phyloP scores from a whole-genome alignment of 306 rosid species.

The Lotus japonicus region DNA sequence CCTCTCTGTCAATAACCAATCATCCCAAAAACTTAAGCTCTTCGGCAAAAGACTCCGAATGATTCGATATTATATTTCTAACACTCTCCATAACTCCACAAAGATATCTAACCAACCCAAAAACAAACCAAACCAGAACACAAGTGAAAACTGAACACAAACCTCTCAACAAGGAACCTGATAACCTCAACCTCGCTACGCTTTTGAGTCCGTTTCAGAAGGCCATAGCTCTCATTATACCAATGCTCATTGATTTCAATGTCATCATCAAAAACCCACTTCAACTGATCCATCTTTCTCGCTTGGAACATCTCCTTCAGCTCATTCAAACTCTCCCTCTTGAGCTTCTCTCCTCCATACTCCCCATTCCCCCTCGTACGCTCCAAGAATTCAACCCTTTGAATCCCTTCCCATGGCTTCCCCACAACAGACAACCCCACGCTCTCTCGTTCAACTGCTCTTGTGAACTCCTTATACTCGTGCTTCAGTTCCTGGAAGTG shows the following conservation, averaged over 20 bases:
- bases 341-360: conserved; percentile 41
- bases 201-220: conserved; percentile 32
- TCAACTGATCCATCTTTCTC: conserved; percentile 52
- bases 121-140: background rate
- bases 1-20: no score
- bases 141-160: conserved; percentile 21
- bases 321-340: conserved; percentile 58
- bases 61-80: no score
- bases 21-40: no score
- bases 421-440: conserved; percentile 35
- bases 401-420: conserved; percentile 71
- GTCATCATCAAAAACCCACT: conserved; percentile 74
- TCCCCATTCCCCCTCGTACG: conserved; percentile 22
- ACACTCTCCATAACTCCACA: no score
- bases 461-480: conserved; percentile 53
- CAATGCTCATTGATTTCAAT: conserved; percentile 46
- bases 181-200: conserved; percentile 63
- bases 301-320: conserved; percentile 60
- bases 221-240: conserved; percentile 26
- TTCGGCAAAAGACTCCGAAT: no score
- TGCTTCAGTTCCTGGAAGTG: conserved; percentile 44
- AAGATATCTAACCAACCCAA: background rate
- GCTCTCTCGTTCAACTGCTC: conserved; percentile 17
- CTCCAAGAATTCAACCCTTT: conserved; percentile 43
- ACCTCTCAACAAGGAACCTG: conserved; percentile 83